Base-by-base conservation (phyloP, 106 monocot species). In the Dendrobium chrysotoxum region DNA sequence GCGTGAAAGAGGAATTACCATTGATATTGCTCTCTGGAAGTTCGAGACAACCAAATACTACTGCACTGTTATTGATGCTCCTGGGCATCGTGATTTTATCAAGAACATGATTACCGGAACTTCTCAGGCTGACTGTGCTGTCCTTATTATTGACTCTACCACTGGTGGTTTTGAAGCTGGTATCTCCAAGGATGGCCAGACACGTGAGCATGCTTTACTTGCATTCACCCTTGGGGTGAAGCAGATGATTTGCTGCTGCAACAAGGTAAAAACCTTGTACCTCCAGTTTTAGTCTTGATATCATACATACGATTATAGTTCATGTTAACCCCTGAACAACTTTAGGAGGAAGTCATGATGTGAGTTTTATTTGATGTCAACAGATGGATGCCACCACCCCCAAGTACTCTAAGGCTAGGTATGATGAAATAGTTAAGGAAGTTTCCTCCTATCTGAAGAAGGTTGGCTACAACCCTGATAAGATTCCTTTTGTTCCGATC, bases 131-230 rank as follows among this genome's bases (percentile, higher is more conserved):
- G 88, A 88, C 46, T 88, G 88, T 71, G 88, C 88, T 17, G 80
- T 88, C 26, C 86, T 89, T 3, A 89, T 89, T 61, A 89, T 89
- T 39, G 89, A 89, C 75, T 89, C 89, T 30, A 89, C 89, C 17
- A 89, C 89, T 79, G 89, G 89, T 85, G 89, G 89, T 81, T 89
- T 89, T 78, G 89, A 89, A 81, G 89, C 89, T 78, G 89, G 89
- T 85, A 89, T 89, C 35, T 89, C 89, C 4, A 87, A 89, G 89
- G 89, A 89, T 80, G 89, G 89, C 6, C 89, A 89, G 75, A 89
- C 89, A 40, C 86, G 89, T 77, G 89, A 89, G 85, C 89, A 89
- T 75, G 89, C 89, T 35, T 41, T 89, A 53, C 89, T 89, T 80
- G 89, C 89, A 72, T 89, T 89, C 86, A 89, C 89, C 10, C 89